Percentiles rank a stretch among this genome's conserved stretches.
Conservation (phyloP, 108 stramenopile species). For the Nitzschia sp. region DNA sequence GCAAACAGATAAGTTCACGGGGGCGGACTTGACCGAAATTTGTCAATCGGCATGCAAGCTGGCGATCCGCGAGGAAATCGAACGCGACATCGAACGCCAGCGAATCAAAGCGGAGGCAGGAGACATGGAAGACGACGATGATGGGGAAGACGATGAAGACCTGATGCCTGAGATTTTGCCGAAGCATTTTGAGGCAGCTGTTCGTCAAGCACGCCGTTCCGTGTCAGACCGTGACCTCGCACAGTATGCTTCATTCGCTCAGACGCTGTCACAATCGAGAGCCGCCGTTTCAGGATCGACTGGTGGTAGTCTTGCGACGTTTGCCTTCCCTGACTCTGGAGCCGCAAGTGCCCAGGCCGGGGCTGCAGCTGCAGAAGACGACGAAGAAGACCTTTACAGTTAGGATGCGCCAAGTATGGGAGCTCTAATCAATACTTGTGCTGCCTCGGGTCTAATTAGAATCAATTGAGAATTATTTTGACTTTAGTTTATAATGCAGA, state of each 20-base stretch:
- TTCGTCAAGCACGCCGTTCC: slow-evolving; percentile 95
- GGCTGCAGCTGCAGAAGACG: slow-evolving; percentile 56
- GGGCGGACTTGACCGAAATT: slow-evolving; percentile 99
- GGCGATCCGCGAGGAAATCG: slow-evolving; percentile 98
- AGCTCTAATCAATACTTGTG: not conserved
- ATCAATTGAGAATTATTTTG: no score
- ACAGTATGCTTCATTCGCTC: slow-evolving; percentile 99
- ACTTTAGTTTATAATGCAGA: no score
- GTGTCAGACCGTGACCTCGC: slow-evolving; percentile 97
- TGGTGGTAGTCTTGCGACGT: slow-evolving; percentile 87
- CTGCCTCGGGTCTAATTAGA: no score
- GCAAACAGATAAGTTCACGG: slow-evolving; percentile 99
- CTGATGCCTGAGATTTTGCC: slow-evolving; percentile 96
- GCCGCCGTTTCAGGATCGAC: slow-evolving; percentile 87
- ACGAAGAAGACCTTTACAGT: slow-evolving; percentile 96
- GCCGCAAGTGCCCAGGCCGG: slow-evolving; percentile 47
- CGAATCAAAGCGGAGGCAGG: slow-evolving; percentile 92
- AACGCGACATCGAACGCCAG: slow-evolving; percentile 96
- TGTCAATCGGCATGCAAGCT: slow-evolving; percentile 99
- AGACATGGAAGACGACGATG: slow-evolving; percentile 79
- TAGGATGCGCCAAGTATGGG: slow-evolving; percentile 30
- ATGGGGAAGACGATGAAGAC: slow-evolving; percentile 93
- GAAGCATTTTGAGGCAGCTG: slow-evolving; percentile 96
- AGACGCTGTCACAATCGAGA: slow-evolving; percentile 93
- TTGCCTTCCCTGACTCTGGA: slow-evolving; percentile 84